These are phyloP conservation scores for Geotrichum citri-aurantii DNA, from an alignment of 1,139 yeast species.

Conservation along the genomic window DNA sequence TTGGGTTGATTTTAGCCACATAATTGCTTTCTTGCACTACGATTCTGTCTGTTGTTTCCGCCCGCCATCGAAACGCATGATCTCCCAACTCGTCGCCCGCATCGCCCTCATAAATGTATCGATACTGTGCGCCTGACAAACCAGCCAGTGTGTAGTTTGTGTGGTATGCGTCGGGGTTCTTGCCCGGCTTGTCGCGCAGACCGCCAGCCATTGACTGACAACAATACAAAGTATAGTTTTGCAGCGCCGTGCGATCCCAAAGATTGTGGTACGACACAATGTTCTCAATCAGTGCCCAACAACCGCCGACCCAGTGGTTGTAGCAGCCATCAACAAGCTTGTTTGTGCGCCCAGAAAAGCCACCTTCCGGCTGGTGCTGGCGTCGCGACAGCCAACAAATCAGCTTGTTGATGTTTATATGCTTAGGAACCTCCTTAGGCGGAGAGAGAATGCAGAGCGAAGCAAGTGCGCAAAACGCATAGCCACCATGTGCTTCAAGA, in stretches of 20 bases:
- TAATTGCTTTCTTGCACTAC: conserved; percentile 24
- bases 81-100: conserved; percentile 27
- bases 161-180: conserved; percentile 78
- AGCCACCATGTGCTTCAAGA: conserved; percentile 97
- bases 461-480: conserved; percentile 85
- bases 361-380: conserved; percentile 72
- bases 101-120: conserved; percentile 35
- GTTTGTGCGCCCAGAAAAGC: conserved; percentile 83
- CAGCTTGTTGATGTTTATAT: conserved; percentile 28
- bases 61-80: conserved; percentile 30
- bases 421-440: conserved; percentile 30
- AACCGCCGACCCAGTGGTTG: conserved; percentile 91
- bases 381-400: conserved; percentile 62
- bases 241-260: conserved; percentile 53
- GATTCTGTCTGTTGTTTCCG: conserved; percentile 20
- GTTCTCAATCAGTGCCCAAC: conserved; percentile 58
- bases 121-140: conserved; percentile 59
- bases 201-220: conserved; percentile 72
- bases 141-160: conserved; percentile 83
- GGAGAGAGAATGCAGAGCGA: conserved; percentile 50
- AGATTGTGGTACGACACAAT: conserved; percentile 35
- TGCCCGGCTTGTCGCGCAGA: conserved; percentile 81
- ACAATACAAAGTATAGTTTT: conserved; percentile 64
- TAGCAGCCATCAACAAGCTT: conserved; percentile 96
- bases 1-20: conserved; percentile 48